Evolutionary conservation across 768 basidiomycete species (phyloP).

Genomic region (Cyclocybe aegerita): DNA sequence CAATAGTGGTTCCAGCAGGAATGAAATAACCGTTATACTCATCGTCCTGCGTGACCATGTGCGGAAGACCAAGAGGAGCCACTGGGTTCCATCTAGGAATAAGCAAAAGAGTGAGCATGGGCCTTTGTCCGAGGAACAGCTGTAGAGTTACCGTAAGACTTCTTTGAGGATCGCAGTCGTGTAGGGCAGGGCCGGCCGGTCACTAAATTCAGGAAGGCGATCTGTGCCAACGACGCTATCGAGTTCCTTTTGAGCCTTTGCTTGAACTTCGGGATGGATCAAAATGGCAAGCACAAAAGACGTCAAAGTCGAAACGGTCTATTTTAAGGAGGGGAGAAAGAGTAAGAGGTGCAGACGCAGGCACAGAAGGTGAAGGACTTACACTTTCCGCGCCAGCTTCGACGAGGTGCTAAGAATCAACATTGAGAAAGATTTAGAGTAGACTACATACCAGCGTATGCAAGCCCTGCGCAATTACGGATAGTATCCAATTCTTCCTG

Average conservation of each 20-base stretch:
- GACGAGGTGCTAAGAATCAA: too few relatives aligned
- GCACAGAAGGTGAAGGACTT: conserved; percentile 2
- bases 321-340: background rate
- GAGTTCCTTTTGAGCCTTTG: conserved; percentile 25
- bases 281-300: conserved; percentile 23
- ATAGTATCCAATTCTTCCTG: conserved; percentile 19
- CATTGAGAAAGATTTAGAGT: background rate
- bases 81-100: conserved; percentile 24
- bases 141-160: conserved; percentile 12
- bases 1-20: conserved; percentile 27
- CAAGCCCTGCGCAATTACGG: conserved; percentile 18
- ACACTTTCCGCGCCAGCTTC: conserved; percentile 24
- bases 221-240: conserved; percentile 22
- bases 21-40: conserved; percentile 27
- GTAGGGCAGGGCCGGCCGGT: conserved; percentile 22
- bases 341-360: background rate
- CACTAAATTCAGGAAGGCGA: conserved; percentile 23
- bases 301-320: conserved; percentile 21
- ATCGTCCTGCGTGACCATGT: conserved; percentile 25
- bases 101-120: conserved; percentile 25
- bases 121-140: conserved; percentile 9
- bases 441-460: conserved; percentile 21
- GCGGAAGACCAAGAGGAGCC: conserved; percentile 18
- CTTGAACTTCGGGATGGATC: conserved; percentile 22
- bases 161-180: conserved; percentile 16